These are phyloP conservation scores for Trichomonas gallinae DNA, from an alignment of 208 protist genomes.

Conservation along the genomic window DNA sequence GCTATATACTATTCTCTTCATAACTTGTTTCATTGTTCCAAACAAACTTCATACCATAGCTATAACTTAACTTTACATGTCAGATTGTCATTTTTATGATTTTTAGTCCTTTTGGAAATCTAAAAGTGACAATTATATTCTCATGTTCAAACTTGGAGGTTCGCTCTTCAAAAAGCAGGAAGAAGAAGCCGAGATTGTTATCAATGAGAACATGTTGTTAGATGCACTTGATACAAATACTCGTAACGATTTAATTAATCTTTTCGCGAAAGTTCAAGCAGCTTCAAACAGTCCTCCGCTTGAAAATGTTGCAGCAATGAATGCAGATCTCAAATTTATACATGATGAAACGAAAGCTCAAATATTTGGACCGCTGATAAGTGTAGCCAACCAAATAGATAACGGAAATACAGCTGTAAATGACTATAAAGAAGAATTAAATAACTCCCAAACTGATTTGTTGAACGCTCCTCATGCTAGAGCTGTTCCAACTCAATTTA, in stretches of 20 bases:
- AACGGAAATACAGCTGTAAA: neutral
- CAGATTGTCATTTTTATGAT: no score
- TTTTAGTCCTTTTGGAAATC: no score
- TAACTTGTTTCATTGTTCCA: no score
- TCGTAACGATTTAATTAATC: neutral
- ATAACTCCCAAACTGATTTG: neutral
- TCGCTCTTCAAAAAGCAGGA: neutral
- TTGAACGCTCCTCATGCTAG: neutral
- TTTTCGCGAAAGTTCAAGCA: neutral
- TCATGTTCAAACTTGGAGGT: neutral
- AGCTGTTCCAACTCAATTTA: neutral
- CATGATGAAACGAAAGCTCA: neutral
- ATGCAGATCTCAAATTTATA: neutral
- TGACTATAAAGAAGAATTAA: neutral
- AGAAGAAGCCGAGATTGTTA: neutral
- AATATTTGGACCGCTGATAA: neutral
- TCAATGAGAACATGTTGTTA: neutral
- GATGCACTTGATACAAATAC: neutral
- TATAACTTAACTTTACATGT: no score
- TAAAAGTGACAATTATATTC: no score
- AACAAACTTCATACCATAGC: no score
- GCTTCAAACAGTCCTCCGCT: neutral
- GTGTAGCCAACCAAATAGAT: neutral
- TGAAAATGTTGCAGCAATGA: neutral
- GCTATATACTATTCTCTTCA: no score